Base-by-base conservation (phyloP, 305 asterid species). In the Rubia occidens region DNA sequence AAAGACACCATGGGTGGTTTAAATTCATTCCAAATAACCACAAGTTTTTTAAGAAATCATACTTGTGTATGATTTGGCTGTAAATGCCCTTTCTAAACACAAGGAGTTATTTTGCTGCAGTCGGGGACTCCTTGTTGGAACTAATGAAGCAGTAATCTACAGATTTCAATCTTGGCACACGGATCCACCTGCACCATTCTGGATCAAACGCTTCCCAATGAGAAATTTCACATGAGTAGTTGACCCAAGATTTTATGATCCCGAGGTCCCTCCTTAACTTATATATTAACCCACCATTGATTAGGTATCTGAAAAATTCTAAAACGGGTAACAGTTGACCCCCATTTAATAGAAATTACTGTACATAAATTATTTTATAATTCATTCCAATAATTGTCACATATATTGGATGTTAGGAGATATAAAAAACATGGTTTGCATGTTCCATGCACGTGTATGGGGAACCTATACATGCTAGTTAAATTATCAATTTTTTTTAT, bases 151-250 rank as follows among this genome's bases (percentile, higher is more conserved):
- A 82, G n/a, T 86, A 86, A 17, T 84, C 84, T 0, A 1, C 7
- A 2, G 0, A 85, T 75, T 18, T 76, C 72, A 89, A 88, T 84
- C 24, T 66, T 13, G 95, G 97, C 39, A 90, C 72, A 13, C 67
- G 72, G 83, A 86, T 85, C 94, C 94, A 90, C 62, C 71, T 81
- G 79, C 24, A 24, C 24, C 24, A 24, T 15, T 18, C 67, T 1
- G 92, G 91, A 78, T 90, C 95, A 66, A 90, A 90, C 60, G 91
- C 95, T 67, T 86, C 89, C 95, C 95, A 85, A 66, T 86, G 87
- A 43, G 78, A 83, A 71, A 84, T 80, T 72, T 81, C 84, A 81
- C 95, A 84, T 0, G 90, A 86, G 24, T 24, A 56, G 88, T 80
- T 69, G 66, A 90, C 83, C 95, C 95, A 90, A 71, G 88, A 94